A percentile compares a stretch with the other conserved stretches of the same genome.
Evolutionary conservation across 2,329 filamentous ascomycete genomes (phyloP).

Genomic region (Tetracladium maxilliforme): DNA sequence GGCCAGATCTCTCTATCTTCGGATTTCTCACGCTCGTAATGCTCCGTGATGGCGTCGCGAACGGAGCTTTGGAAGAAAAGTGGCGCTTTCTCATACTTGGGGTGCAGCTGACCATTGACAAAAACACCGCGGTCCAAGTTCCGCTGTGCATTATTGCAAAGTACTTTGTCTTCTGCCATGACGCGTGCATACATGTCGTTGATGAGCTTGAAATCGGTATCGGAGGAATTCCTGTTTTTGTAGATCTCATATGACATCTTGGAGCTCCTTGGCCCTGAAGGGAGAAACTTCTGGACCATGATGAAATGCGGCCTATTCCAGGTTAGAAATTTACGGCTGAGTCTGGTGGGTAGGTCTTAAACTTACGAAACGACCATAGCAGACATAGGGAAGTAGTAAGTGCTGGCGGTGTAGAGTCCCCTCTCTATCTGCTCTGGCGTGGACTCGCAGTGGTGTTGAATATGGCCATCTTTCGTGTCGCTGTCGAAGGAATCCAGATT

Average conservation of each 20-base stretch:
- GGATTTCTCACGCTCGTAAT: neutral
- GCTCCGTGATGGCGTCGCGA: neutral
- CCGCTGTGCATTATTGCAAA: slow-evolving; percentile 30
- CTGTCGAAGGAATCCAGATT: slow-evolving; percentile 26
- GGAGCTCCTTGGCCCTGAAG: slow-evolving; percentile 22
- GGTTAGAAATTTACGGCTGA: neutral
- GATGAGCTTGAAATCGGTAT: slow-evolving; percentile 29
- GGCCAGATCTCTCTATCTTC: slow-evolving; percentile 1
- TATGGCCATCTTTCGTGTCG: slow-evolving; percentile 14
- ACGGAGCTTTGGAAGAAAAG: slow-evolving; percentile 13
- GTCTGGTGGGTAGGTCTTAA: neutral
- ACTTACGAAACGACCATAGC: slow-evolving; percentile 23
- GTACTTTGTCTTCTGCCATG: slow-evolving; percentile 32
- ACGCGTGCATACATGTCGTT: slow-evolving; percentile 34
- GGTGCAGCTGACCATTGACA: slow-evolving; percentile 34
- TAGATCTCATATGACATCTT: slow-evolving; percentile 35
- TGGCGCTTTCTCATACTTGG: slow-evolving; percentile 28
- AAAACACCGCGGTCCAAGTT: slow-evolving; percentile 35
- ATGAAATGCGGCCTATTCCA: slow-evolving; percentile 26
- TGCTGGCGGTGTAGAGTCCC: slow-evolving; percentile 18
- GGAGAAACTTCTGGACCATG: slow-evolving; percentile 34
- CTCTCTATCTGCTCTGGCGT: slow-evolving; percentile 17
- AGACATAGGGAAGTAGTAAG: slow-evolving; percentile 23
- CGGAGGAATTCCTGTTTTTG: slow-evolving; percentile 27
- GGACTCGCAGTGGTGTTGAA: slow-evolving; percentile 18